Conservation (phyloP, 352 stramenopile genomes). For the Sclerospora graminicola region DNA sequence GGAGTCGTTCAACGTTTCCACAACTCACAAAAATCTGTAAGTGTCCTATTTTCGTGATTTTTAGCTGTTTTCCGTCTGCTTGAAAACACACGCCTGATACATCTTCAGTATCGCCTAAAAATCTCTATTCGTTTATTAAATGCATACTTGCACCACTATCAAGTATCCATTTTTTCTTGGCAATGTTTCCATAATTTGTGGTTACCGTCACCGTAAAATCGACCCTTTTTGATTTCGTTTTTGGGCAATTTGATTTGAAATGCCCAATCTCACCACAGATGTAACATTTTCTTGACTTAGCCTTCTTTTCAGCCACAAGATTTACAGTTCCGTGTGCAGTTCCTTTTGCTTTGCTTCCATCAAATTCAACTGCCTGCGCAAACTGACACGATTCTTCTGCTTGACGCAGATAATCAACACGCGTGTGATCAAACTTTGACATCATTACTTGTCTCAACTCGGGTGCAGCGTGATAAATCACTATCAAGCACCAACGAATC, state of each 20-base stretch:
- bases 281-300: too few relatives aligned
- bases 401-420: background rate
- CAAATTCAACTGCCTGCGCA: background rate
- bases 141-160: constrained; percentile 3
- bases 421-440: background rate
- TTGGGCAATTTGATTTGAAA: too few relatives aligned
- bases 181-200: background rate
- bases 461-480: background rate
- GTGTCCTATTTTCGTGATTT: background rate
- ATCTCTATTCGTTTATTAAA: constrained; percentile 3
- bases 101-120: background rate
- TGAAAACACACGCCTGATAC: background rate
- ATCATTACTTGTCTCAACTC: background rate
- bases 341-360: background rate
- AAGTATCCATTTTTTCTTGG: background rate
- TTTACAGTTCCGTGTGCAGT: background rate
- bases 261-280: too few relatives aligned
- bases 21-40: too few relatives aligned
- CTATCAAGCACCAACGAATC: background rate
- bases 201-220: background rate
- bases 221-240: background rate
- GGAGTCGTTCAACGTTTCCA: background rate
- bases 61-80: background rate
- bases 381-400: background rate
- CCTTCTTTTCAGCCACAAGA: background rate